Conservation (phyloP, 176 grass and related monocot species). For the Thinopyrum elongatum region DNA sequence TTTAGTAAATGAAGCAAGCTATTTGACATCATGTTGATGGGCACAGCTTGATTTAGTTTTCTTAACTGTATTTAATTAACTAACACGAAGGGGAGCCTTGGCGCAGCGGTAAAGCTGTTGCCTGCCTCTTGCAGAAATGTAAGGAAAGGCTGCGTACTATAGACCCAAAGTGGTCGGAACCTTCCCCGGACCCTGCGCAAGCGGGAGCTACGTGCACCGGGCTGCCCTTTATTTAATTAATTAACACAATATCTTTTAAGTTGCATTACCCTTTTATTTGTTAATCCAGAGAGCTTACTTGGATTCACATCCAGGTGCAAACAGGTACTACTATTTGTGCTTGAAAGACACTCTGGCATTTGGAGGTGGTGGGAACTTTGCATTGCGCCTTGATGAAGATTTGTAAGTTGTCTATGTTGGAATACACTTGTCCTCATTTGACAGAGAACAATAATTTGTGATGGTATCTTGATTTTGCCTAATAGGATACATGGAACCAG, state of each 20-base stretch:
- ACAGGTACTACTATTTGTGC: constrained; percentile 91
- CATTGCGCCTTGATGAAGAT: constrained; percentile 80
- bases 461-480: constrained; percentile 29
- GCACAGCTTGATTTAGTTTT: not conserved
- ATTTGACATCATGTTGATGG: not conserved
- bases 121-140: no score
- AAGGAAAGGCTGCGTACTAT: no score
- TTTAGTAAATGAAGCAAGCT: not conserved
- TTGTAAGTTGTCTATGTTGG: constrained; percentile 56
- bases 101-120: no score
- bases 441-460: not conserved
- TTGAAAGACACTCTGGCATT: constrained; percentile 83
- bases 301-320: constrained; percentile 48
- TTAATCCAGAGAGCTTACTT: constrained; percentile 25
- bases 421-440: not conserved
- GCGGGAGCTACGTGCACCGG: no score
- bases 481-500: constrained; percentile 81
- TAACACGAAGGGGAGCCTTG: not conserved
- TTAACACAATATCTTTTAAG: not conserved
- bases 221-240: not conserved
- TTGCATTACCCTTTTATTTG: not conserved
- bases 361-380: constrained; percentile 81
- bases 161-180: no score
- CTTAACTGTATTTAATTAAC: not conserved
- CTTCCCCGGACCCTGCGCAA: no score